These are phyloP conservation scores for Arthroderma uncinatum DNA, from an alignment of 2,329 filamentous ascomycete species.

Conservation along the genomic window DNA sequence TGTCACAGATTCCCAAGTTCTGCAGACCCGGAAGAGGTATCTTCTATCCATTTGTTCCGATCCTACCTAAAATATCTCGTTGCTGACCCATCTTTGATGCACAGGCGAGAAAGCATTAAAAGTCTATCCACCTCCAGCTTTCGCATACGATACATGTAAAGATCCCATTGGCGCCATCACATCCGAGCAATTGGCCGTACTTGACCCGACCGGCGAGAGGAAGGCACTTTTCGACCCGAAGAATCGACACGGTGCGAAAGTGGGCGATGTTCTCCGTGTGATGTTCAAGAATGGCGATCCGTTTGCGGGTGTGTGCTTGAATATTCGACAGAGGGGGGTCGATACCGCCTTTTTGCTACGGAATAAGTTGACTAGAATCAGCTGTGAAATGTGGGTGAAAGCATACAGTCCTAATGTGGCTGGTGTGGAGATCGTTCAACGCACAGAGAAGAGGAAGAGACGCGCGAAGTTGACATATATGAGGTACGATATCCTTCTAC, in stretches of 20 bases:
- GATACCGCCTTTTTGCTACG: slow-evolving; percentile 81
- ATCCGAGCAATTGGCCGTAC: slow-evolving; percentile 54
- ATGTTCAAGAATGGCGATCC: slow-evolving; percentile 76
- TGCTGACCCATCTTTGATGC: slow-evolving; percentile 8
- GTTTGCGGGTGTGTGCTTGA: slow-evolving; percentile 78
- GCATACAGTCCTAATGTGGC: slow-evolving; percentile 81
- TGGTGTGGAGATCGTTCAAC: slow-evolving; percentile 87
- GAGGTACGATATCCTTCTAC: slow-evolving; percentile 40
- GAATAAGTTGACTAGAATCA: slow-evolving; percentile 73
- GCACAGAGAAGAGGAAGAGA: slow-evolving; percentile 70
- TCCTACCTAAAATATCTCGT: not conserved
- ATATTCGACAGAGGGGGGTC: slow-evolving; percentile 74
- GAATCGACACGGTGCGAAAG: slow-evolving; percentile 67
- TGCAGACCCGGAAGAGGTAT: slow-evolving; percentile 31
- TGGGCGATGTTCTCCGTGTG: slow-evolving; percentile 85
- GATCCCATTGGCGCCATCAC: slow-evolving; percentile 60
- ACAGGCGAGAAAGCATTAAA: slow-evolving; percentile 41
- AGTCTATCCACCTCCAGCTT: slow-evolving; percentile 44
- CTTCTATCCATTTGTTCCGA: slow-evolving; percentile 4
- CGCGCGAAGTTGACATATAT: slow-evolving; percentile 84
- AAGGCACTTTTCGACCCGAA: slow-evolving; percentile 63
- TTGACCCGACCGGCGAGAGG: slow-evolving; percentile 78
- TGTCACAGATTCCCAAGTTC: slow-evolving; percentile 33
- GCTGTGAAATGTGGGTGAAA: slow-evolving; percentile 97
- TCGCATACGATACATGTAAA: slow-evolving; percentile 40